Base-by-base conservation (phyloP, 108 stramenopile genomes). In the Mayamaea pseudoterrestris region DNA sequence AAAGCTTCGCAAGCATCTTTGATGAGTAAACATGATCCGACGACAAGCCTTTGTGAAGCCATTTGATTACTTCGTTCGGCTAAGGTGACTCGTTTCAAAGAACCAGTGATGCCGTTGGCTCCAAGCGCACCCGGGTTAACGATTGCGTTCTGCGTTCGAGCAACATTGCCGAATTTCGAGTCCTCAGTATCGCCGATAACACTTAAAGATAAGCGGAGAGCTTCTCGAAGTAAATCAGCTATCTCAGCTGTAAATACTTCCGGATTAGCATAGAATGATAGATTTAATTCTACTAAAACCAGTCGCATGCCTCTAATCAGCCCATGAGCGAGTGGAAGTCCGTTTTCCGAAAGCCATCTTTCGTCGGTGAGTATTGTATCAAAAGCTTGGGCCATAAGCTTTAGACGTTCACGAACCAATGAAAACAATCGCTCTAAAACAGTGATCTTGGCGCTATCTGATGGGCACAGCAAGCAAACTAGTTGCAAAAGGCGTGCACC, bases 71-170 rank as follows among this genome's bases (percentile, higher is more conserved):
- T 28, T 6, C 41, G 20, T 30, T 64, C 69, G 25, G 44, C 55
- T 29, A 57, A 44, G 50, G 58, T 44, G 1, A 44, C 9, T 3
- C 50, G 11, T 20, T 44, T 53, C 11, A 81, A 34, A 8, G 61
- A 73, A 13, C 71, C 59, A 23, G 42, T 47, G 62, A 76, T 14
- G n/a, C 63, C 72, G 47, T 82, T 82, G 13, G 80, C 75, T 18
- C 80, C 80, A 22, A 82, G 68, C 4, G 74, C 74, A 1, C 80
- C 80, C 2, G 73, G 66, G 39, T 82, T 82, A 16, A 82, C 75
- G 46, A 77, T 82, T 7, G 75, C 18, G 18, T n/a, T n/a, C n/a
- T n/a, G n/a, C n/a, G n/a, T n/a, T n/a, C n/a, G n/a, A n/a, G n/a
- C n/a, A 0, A 69, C 79, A 16, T 80, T 74, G 5, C 63, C 30